These are phyloP conservation scores for Termitomyces sp. DNA, from an alignment of 768 basidiomycete species.

Conservation along the genomic window DNA sequence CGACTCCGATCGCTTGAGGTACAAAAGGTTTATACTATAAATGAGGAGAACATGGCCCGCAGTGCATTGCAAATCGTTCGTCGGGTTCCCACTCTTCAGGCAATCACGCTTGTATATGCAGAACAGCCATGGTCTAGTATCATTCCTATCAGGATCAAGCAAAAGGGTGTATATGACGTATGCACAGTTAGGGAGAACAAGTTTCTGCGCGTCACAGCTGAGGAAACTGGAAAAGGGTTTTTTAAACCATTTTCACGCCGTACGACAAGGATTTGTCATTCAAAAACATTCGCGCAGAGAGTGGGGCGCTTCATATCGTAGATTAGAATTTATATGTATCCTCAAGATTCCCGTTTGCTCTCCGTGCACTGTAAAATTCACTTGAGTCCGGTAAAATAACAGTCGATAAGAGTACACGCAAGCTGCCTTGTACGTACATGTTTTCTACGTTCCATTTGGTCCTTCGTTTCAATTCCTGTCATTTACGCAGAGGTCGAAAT, in stretches of 20 bases:
- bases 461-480: not conserved
- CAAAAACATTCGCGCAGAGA: conserved; percentile 4
- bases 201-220: conserved; percentile 8
- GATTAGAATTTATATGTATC: not conserved
- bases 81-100: conserved; percentile 13
- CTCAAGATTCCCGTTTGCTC: not conserved
- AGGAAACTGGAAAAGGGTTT: conserved; percentile 11
- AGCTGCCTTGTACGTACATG: not conserved
- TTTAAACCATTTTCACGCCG: conserved; percentile 7
- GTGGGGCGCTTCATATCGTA: not conserved
- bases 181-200: not conserved
- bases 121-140: conserved; percentile 10
- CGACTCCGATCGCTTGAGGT: conserved; percentile 14
- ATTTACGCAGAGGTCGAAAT: not conserved
- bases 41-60: conserved; percentile 14
- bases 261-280: conserved; percentile 7
- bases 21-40: conserved; percentile 10
- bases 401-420: not conserved
- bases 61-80: conserved; percentile 11
- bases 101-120: conserved; percentile 11
- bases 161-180: conserved; percentile 13
- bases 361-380: not conserved
- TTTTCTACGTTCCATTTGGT: not conserved
- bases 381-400: not conserved
- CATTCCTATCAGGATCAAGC: conserved; percentile 5